Evolutionary conservation across 768 basidiomycete species (phyloP).

Genomic region (Termitomyces sp.): DNA sequence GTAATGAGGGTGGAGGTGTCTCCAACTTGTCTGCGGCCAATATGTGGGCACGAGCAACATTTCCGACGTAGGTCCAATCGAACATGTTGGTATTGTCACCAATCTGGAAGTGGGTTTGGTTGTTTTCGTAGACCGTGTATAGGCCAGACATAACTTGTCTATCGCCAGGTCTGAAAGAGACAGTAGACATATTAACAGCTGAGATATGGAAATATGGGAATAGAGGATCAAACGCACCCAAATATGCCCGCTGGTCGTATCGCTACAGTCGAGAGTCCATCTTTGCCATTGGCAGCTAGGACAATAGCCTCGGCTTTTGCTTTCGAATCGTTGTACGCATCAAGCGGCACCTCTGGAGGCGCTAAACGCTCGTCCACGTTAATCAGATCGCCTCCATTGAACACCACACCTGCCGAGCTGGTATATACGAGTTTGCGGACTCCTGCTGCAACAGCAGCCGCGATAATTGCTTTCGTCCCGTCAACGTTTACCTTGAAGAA

Average conservation of each 20-base stretch:
- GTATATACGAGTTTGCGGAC: constrained; percentile 93
- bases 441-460: constrained; percentile 67
- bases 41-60: constrained; percentile 91
- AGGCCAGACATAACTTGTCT: constrained; percentile 82
- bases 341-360: constrained; percentile 69
- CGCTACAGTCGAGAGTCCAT: constrained; percentile 84
- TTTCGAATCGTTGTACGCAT: constrained; percentile 95
- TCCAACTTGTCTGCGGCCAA: constrained; percentile 88
- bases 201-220: background rate
- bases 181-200: background rate
- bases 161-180: constrained; percentile 73
- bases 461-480: constrained; percentile 83
- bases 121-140: constrained; percentile 71
- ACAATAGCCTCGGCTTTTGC: constrained; percentile 83
- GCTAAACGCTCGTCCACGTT: constrained; percentile 87
- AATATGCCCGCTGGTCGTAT: constrained; percentile 94
- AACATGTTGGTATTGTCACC: constrained; percentile 92
- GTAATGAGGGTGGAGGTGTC: constrained; percentile 43
- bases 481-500: constrained; percentile 95
- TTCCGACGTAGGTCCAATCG: constrained; percentile 96
- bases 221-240: constrained; percentile 53
- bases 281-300: constrained; percentile 81
- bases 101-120: constrained; percentile 90
- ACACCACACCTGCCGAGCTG: constrained; percentile 88
- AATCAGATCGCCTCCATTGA: constrained; percentile 76